These are phyloP conservation scores for Thalassiosira oceanica DNA, from an alignment of 352 stramenopile genomes.

Conservation along the genomic window DNA sequence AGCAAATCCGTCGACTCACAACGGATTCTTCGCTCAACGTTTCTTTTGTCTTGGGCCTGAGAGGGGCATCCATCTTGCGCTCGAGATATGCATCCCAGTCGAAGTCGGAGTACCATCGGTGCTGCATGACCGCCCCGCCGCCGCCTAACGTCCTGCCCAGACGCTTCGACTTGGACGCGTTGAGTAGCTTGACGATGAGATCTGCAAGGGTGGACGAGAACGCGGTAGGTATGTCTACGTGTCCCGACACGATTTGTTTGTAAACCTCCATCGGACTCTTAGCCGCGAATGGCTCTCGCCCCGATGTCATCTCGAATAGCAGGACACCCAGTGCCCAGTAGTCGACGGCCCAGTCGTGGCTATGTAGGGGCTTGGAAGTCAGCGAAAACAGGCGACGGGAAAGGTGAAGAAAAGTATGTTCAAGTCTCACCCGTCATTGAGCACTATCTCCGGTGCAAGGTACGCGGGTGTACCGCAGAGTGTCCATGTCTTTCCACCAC, in stretches of 20 bases:
- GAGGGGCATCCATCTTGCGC: slow-evolving; percentile 39
- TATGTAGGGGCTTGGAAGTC: too few species aligned
- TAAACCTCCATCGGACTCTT: slow-evolving; percentile 91
- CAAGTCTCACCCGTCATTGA: slow-evolving; percentile 93
- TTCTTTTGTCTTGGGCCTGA: slow-evolving; percentile 36
- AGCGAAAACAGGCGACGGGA: too few species aligned
- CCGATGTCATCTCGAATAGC: slow-evolving; percentile 65
- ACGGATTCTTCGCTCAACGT: slow-evolving; percentile 24
- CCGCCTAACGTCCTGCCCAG: slow-evolving; percentile 89
- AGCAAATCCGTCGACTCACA: too few species aligned
- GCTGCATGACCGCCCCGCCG: slow-evolving; percentile 83
- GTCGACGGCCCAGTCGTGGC: too few species aligned
- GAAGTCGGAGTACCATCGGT: slow-evolving; percentile 87
- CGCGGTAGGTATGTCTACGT: slow-evolving; percentile 83
- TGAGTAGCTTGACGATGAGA: slow-evolving; percentile 87
- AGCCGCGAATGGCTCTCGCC: slow-evolving; percentile 84
- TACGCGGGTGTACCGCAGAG: slow-evolving; percentile 93
- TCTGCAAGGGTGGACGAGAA: slow-evolving; percentile 80
- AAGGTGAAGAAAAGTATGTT: too few species aligned
- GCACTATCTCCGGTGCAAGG: slow-evolving; percentile 92
- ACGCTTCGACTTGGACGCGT: slow-evolving; percentile 86
- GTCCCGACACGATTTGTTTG: slow-evolving; percentile 89
- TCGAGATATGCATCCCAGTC: slow-evolving; percentile 85
- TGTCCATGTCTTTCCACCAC: slow-evolving; percentile 88
- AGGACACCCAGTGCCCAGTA: slow-evolving; percentile 59